Conservation (phyloP, 345 rosid species). For the Viola odorata region DNA sequence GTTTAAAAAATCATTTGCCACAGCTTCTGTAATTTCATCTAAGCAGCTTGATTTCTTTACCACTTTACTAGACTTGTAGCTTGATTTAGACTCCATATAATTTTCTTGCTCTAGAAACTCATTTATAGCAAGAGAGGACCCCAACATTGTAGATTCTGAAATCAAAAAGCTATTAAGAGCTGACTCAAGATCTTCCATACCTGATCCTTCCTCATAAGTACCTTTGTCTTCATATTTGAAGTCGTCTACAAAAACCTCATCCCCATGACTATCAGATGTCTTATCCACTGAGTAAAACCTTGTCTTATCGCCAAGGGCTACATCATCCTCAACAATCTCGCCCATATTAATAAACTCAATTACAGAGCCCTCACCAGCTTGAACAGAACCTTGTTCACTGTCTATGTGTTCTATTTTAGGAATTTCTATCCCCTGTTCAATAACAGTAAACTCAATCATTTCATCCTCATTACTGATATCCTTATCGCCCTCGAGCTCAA, state of each 20-base stretch:
- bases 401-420: slow-evolving; percentile 26
- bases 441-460: slow-evolving; percentile 30
- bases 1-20: slow-evolving; percentile 61
- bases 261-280: slow-evolving; percentile 1
- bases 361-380: slow-evolving; percentile 20
- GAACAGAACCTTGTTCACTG: slow-evolving; percentile 21
- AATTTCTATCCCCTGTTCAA: slow-evolving; percentile 47
- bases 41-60: slow-evolving; percentile 45
- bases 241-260: slow-evolving; percentile 22
- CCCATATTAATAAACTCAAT: slow-evolving; percentile 49
- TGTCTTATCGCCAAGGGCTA: slow-evolving; percentile 20
- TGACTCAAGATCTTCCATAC: slow-evolving; percentile 28
- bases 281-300: slow-evolving; percentile 15
- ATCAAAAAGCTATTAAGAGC: slow-evolving; percentile 21
- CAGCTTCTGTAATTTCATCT: slow-evolving; percentile 57
- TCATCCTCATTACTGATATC: slow-evolving; percentile 25
- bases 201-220: slow-evolving; percentile 14
- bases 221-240: slow-evolving; percentile 23
- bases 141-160: slow-evolving; percentile 35
- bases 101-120: slow-evolving; percentile 26
- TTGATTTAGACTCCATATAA: slow-evolving; percentile 35
- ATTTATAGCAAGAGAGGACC: slow-evolving; percentile 20
- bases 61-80: slow-evolving; percentile 32
- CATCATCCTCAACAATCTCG: slow-evolving; percentile 46
- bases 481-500: slow-evolving; percentile 17